phyloP scores from a whole-genome alignment of 257 asterid genomes.

The Ehretia macrophylla region DNA sequence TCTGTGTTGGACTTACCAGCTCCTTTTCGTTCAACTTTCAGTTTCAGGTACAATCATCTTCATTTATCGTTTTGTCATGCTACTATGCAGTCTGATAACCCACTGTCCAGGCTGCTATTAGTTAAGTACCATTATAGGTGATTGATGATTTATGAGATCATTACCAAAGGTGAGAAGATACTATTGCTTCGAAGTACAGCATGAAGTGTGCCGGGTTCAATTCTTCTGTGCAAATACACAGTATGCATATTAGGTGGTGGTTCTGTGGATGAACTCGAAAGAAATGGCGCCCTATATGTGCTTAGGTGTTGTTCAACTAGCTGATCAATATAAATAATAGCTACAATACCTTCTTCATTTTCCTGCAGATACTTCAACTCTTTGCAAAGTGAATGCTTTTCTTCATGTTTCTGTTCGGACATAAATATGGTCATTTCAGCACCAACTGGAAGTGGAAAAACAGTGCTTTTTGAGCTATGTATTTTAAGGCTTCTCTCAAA shows the following conservation, averaged over 20 bases:
- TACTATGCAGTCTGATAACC: slow-evolving; percentile 5
- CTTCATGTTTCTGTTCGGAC: slow-evolving; percentile 77
- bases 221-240: too few relatives aligned
- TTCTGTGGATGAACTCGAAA: background rate
- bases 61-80: slow-evolving; percentile 5
- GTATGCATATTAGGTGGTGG: too few relatives aligned
- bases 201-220: too few relatives aligned
- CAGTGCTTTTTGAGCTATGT: slow-evolving; percentile 93
- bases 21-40: slow-evolving; percentile 62
- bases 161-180: too few relatives aligned
- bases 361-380: slow-evolving; percentile 82
- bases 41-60: slow-evolving; percentile 57
- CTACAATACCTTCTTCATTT: slow-evolving; percentile 1
- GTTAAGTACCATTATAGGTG: background rate
- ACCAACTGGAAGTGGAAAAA: slow-evolving; percentile 98
- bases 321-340: background rate
- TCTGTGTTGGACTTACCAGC: slow-evolving; percentile 78
- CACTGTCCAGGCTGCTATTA: too few relatives aligned
- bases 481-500: slow-evolving; percentile 91
- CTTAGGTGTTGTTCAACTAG: background rate
- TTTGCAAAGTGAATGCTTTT: slow-evolving; percentile 93
- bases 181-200: too few relatives aligned
- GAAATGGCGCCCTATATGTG: background rate
- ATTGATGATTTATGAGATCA: background rate
- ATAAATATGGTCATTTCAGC: slow-evolving; percentile 95